Base-by-base conservation (phyloP, 2,329 filamentous ascomycete genomes). In the Sporothrix euskadiensis region DNA sequence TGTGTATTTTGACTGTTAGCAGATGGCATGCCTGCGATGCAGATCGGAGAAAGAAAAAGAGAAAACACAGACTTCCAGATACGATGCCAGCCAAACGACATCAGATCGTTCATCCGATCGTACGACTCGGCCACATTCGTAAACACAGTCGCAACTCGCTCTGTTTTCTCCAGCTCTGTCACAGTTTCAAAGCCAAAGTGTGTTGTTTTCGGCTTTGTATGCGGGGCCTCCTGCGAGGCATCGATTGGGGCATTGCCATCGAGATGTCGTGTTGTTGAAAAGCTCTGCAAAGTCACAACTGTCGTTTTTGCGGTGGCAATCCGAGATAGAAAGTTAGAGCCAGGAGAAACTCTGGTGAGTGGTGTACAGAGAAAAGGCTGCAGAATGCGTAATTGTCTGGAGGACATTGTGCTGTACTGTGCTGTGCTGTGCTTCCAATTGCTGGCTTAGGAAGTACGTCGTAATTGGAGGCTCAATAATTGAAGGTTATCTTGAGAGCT, bases 21-120 rank as follows among this genome's bases (percentile, higher is more conserved):
- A 41, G 8, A 26, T 19, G 44, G 14, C 14, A 26, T n/a, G 44
- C n/a, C 19, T 7, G 26, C 74, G 35, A 39, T 35, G 35, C 35
- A 35, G 35, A 35, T 35, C 22, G 39, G 44, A 61, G 68, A 52
- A 52, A 47, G 44, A 61, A 66, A 52, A 52, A 47, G 26, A 26
- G 63, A n/a, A 54, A 22, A 57, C 3, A 82, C 86, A 69, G 78
- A 88, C 88, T 91, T 99, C 96, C 96, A 99, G 52, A 99, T 85
- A 59, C 96, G 92, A 82, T 99, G 96, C 83, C 97, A 94, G 72
- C 96, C 96, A 66, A 99, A 89, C 8, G 96, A 98, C 96, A 99
- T 99, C 77, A 98, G 88, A 82, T 99, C 96, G 84, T 99, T 99
- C 96, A 99, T 99, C 75, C 91, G 92, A 83, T 99, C 96, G 84